A percentile compares a stretch with the other conserved stretches of the same genome.
Conservation (phyloP, 805 yeast genomes). For the Lipomyces yamadae region DNA sequence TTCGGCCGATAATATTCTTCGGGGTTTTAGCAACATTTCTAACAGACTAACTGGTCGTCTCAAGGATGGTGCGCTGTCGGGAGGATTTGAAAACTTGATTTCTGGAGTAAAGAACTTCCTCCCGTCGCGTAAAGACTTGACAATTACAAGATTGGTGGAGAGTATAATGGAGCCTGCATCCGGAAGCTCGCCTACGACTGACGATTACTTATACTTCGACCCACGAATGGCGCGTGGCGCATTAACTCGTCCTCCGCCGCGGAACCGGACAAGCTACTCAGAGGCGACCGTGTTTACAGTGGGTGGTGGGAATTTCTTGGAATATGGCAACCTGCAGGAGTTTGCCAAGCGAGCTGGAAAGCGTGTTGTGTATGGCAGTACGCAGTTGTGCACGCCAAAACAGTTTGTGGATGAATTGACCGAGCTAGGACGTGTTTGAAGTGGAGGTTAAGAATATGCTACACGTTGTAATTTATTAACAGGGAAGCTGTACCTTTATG, state of each 20-base stretch:
- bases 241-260: conserved; percentile 79
- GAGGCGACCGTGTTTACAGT: conserved; percentile 89
- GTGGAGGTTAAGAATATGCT: background rate
- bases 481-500: background rate
- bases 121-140: conserved; percentile 86
- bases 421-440: conserved; percentile 44
- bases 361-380: conserved; percentile 83
- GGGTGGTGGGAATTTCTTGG: conserved; percentile 96
- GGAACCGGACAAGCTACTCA: conserved; percentile 50
- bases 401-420: conserved; percentile 72
- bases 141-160: conserved; percentile 88
- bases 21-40: conserved; percentile 70
- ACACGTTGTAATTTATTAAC: background rate
- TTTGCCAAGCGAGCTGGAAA: conserved; percentile 47
- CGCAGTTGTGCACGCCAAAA: conserved; percentile 71
- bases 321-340: conserved; percentile 83
- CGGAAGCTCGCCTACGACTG: conserved; percentile 60
- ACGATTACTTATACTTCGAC: conserved; percentile 87
- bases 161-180: conserved; percentile 80
- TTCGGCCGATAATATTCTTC: conserved; percentile 47
- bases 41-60: conserved; percentile 74
- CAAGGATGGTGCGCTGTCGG: conserved; percentile 81
- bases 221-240: conserved; percentile 87
- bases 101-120: conserved; percentile 84
- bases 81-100: conserved; percentile 87